Conservation (phyloP, 805 yeast genomes). For the Saccharomyces paradoxus region DNA sequence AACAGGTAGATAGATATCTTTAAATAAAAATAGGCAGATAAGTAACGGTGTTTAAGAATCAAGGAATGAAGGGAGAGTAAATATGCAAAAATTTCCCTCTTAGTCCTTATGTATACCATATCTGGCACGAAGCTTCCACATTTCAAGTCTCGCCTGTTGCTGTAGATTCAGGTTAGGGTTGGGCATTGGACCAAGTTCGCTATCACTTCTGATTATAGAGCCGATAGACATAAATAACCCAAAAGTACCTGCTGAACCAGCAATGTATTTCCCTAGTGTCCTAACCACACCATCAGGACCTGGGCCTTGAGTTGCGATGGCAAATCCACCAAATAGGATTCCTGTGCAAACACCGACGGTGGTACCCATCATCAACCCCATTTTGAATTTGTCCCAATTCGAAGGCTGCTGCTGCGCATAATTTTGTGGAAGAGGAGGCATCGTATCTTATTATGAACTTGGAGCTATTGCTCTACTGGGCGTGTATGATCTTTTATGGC, state of each 20-base stretch:
- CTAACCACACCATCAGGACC: conserved; percentile 97
- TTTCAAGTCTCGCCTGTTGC: conserved; percentile 27
- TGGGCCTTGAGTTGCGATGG: conserved; percentile 89
- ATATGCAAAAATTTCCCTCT: neutral
- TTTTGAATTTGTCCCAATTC: conserved; percentile 90
- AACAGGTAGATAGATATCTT: neutral
- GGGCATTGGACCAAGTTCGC: conserved; percentile 12
- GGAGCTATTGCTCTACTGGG: neutral
- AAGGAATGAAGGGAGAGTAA: neutral
- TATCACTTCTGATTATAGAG: conserved; percentile 78
- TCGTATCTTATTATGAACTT: conserved; percentile 4
- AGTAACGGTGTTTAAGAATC: neutral
- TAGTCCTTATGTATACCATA: conserved; percentile 14
- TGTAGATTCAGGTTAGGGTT: conserved; percentile 13
- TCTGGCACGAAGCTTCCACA: conserved; percentile 24
- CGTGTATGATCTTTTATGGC: neutral
- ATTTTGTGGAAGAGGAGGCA: conserved; percentile 67
- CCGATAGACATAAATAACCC: conserved; percentile 96
- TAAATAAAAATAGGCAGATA: neutral
- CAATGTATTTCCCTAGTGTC: conserved; percentile 91
- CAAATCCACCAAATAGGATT: conserved; percentile 85
- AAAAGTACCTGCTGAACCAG: conserved; percentile 94
- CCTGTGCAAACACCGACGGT: conserved; percentile 86
- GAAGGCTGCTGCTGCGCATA: conserved; percentile 64
- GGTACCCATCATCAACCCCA: conserved; percentile 96